A percentile compares a stretch with the other conserved stretches of the same genome.
phyloP scores from a whole-genome alignment of 2,329 filamentous ascomycete genomes.

The Pleochaeta shiraiana region DNA sequence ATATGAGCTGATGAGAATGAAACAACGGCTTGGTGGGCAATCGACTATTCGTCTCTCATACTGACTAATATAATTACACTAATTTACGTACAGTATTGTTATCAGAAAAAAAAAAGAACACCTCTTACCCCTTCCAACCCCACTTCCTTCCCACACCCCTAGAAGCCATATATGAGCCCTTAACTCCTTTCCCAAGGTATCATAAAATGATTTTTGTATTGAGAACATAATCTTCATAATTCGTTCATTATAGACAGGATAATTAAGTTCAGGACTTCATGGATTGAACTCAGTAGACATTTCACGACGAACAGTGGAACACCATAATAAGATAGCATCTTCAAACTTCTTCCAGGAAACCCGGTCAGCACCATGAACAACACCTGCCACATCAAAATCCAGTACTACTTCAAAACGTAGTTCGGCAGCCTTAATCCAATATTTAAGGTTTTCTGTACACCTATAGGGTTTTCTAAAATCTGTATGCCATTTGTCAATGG shows the following conservation, averaged over 20 bases:
- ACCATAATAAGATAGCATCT: constrained; percentile 64
- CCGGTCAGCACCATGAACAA: constrained; percentile 51
- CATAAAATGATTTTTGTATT: no score
- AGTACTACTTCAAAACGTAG: constrained; percentile 78
- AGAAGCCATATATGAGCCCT: no score
- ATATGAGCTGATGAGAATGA: no score
- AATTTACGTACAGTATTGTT: no score
- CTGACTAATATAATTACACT: no score
- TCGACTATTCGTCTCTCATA: no score
- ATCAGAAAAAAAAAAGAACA: no score
- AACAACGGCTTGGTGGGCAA: no score
- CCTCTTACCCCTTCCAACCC: no score
- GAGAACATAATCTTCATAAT: constrained; percentile 8
- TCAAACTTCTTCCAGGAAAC: constrained; percentile 68
- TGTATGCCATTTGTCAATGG: constrained; percentile 75
- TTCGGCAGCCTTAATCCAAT: constrained; percentile 92
- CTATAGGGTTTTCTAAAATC: constrained; percentile 92
- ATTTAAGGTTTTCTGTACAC: constrained; percentile 78
- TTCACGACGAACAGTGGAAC: constrained; percentile 60
- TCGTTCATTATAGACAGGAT: not conserved
- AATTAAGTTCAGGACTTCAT: constrained; percentile 2
- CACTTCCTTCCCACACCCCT: no score
- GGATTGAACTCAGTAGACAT: constrained; percentile 42
- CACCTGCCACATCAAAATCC: constrained; percentile 62
- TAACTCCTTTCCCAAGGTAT: no score